Evolutionary conservation across 805 yeast genomes (phyloP).

Genomic region (Kodamaea leandrae): DNA sequence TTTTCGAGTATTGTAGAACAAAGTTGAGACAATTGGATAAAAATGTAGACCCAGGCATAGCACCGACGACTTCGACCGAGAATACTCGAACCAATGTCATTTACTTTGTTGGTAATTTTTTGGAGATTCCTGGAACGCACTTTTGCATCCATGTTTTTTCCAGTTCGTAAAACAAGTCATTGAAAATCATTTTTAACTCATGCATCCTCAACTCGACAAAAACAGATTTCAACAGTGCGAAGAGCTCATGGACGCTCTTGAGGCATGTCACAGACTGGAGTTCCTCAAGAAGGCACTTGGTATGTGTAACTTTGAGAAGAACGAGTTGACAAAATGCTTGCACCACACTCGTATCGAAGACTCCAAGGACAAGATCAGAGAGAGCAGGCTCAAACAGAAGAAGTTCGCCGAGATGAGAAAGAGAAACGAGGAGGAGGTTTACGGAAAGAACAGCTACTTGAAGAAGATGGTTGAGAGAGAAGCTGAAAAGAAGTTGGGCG

Average conservation of each 20-base stretch:
- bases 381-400: constrained; percentile 56
- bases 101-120: too few relatives aligned
- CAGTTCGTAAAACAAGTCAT: neutral
- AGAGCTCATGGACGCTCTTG: constrained; percentile 80
- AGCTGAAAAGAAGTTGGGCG: constrained; percentile 7
- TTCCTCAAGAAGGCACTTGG: constrained; percentile 74
- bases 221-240: constrained; percentile 57
- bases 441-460: constrained; percentile 71
- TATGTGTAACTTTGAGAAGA: constrained; percentile 78
- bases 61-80: too few relatives aligned
- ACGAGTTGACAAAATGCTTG: constrained; percentile 73
- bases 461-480: constrained; percentile 56
- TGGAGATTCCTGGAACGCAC: too few relatives aligned
- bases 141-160: too few relatives aligned
- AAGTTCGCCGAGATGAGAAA: constrained; percentile 56
- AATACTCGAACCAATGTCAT: too few relatives aligned
- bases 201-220: constrained; percentile 48
- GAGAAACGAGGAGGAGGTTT: constrained; percentile 69
- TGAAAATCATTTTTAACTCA: constrained; percentile 45
- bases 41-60: too few relatives aligned
- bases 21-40: too few relatives aligned
- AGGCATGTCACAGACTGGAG: constrained; percentile 77
- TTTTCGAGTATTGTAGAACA: too few relatives aligned
- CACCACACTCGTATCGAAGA: constrained; percentile 70
- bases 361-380: constrained; percentile 53